These are phyloP conservation scores for Apiosordaria backusii DNA, from an alignment of 495 filamentous ascomycete genomes.

Conservation along the genomic window DNA sequence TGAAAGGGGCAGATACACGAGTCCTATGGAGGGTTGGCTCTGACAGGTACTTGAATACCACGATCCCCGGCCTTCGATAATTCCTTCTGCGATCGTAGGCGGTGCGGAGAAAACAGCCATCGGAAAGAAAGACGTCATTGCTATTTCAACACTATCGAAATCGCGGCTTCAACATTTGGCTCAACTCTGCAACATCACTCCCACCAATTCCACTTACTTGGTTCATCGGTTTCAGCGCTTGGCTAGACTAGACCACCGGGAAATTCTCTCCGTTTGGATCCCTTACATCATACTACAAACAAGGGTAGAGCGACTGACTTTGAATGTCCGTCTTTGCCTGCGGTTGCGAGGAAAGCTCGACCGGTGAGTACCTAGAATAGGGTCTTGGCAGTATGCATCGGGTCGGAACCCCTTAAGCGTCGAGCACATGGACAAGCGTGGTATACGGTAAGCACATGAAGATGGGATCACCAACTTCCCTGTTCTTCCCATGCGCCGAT, in stretches of 20 bases:
- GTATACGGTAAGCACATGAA: not conserved
- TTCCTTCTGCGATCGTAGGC: not conserved
- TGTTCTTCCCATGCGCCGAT: not conserved
- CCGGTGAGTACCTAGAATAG: too few relatives aligned
- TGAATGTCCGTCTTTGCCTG: not conserved
- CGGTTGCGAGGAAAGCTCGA: not conserved
- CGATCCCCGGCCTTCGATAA: constrained; percentile 7
- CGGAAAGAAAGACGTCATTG: not conserved
- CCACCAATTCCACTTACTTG: not conserved
- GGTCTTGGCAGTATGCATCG: not conserved
- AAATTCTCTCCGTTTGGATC: not conserved
- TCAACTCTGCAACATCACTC: not conserved
- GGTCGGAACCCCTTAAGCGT: not conserved
- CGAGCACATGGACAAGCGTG: not conserved
- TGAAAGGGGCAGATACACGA: constrained; percentile 8
- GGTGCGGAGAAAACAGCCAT: not conserved
- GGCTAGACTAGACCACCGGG: not conserved
- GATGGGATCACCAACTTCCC: not conserved
- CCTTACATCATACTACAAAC: not conserved
- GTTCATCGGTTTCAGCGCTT: constrained; percentile 3
- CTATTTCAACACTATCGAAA: not conserved
- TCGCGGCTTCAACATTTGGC: not conserved
- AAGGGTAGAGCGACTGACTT: not conserved
- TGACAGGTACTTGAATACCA: not conserved
- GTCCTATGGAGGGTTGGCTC: not conserved